Conservation (phyloP, 2,329 filamentous ascomycete genomes). For the Diplodia corticola region DNA sequence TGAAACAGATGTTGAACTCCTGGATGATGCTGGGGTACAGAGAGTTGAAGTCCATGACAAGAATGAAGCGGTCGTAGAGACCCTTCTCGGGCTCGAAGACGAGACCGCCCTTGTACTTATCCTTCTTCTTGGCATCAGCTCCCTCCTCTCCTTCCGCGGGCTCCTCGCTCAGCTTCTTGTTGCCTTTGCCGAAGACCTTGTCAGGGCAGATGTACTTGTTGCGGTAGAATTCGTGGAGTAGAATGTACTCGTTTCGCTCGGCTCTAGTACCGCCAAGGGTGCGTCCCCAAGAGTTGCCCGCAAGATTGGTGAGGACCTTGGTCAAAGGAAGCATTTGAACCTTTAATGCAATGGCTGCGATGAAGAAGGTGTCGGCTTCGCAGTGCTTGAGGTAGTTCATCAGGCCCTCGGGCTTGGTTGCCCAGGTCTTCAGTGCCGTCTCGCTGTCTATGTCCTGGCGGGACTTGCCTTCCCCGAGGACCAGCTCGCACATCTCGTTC, state of each 20-base stretch:
- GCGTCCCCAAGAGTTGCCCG: constrained; percentile 96
- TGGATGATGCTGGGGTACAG: constrained; percentile 98
- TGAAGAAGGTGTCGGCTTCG: constrained; percentile 93
- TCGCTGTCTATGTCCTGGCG: constrained; percentile 89
- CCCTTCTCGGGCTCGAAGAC: constrained; percentile 98
- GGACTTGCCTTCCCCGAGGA: constrained; percentile 70
- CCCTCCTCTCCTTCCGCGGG: constrained; percentile 67
- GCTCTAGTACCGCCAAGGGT: constrained; percentile 94
- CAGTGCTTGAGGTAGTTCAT: constrained; percentile 94
- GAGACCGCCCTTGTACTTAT: constrained; percentile 98
- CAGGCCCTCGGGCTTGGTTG: constrained; percentile 76
- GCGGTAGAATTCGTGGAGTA: constrained; percentile 92
- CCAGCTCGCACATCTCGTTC: constrained; percentile 94
- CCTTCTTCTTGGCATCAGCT: constrained; percentile 86
- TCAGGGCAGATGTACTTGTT: constrained; percentile 99
- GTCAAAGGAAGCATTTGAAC: constrained; percentile 92
- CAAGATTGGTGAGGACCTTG: constrained; percentile 92
- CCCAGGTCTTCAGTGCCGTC: constrained; percentile 81
- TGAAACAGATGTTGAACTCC: constrained; percentile 99
- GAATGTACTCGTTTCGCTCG: constrained; percentile 98
- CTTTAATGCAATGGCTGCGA: constrained; percentile 83
- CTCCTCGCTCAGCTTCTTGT: constrained; percentile 71
- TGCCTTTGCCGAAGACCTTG: constrained; percentile 79
- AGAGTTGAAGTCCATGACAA: constrained; percentile 99
- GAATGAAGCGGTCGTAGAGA: constrained; percentile 94